Base-by-base conservation (phyloP, 495 filamentous ascomycete species). In the Cenococcum geophilum region DNA sequence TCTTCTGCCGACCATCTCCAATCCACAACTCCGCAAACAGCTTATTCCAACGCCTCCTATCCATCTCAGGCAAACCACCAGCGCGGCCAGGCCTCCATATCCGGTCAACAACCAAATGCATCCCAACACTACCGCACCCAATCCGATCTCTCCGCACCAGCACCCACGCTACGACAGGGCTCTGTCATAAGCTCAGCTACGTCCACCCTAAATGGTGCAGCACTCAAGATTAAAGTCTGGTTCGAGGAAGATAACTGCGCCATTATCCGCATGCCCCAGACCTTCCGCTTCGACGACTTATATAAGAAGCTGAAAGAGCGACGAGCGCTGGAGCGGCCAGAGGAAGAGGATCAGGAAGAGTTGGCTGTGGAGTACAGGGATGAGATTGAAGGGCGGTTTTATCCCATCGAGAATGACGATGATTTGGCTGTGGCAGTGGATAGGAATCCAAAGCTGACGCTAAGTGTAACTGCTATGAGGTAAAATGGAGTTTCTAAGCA, bases 241-340 rank as follows among this genome's bases (percentile, higher is more conserved):
- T 92, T 87, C 74, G 95, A 89, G 76, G 83, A 88, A 64, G 88
- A 93, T 66, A 92, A 97, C 64, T 80, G 91, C 60, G 91, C 96
- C 66, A 87, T 92, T 45, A 91, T 98, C 68, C 86, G 91, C 47
- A 86, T 97, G 42, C 89, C 92, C 1, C 80, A 78, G 4, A 86
- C 92, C 45, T 88, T 95, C 65, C 82, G 77, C 63, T 92, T 87
- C 75, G 78, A 61, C 14, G 73, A 75, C 40, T 65, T 76, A 27
- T 71, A 73, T 58, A 61, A 80, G 66, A 86, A 89, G 62, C 80
- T 98, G 43, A 86, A 85, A 59, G 91, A 97, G 64, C 66, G 74
- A 36, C 57, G 76, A 21, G 66, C 65, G 20, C 57, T 75, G 27
- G 74, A 76, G 55, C 68, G 68, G 58, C 58, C 57, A 6, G 66